Evolutionary conservation across 2,329 filamentous ascomycete genomes (phyloP), one percentile per base, ranked within the genome.

Genomic region (Ophiostoma montium): DNA sequence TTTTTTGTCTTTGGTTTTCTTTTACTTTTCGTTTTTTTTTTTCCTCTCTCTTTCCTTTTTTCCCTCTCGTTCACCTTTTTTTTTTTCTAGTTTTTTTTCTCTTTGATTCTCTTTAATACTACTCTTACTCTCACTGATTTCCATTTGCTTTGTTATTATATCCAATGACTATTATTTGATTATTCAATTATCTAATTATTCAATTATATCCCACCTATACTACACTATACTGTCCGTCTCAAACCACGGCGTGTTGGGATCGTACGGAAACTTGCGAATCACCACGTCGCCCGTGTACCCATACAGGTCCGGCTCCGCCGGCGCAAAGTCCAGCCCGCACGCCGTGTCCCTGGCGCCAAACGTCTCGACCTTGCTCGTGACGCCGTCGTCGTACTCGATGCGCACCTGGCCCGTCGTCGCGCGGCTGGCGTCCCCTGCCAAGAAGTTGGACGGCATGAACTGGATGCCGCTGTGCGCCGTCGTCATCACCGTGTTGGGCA

Each of bases 401-500:
- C 64, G 58, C 5, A 70, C 63, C 56, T 64, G 62, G 57, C 67
- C 65, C 35, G 64, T 63, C 1, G 65, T 69, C 45, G 58, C 56
- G 21, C 65, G 58, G 52, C 63, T 67, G 35, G 63, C 59, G 50
- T 71, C 69, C 3, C 58, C 55, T 11, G 57, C 56, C 35, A 69
- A 63, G 57, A 71, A 72, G 47, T 72, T 71, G 35, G 64, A 56
- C 1, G 70, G 70, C 58, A 64, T 66, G 53, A 71, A 62, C 33
- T 65, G 59, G 39, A 73, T 57, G 19, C 65, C 65, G 1, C 62
- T 63, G 51, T 71, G 68, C 2, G 69, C 68, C 10, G 67, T 67
- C 15, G 67, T 70, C 58, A 69, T 67, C 47, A 75, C 66, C 0
- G 74, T 76, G 55, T 74, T 75, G 16, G 73, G 74, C 12, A 76